Evolutionary conservation across 192 early-diverging fungal species (phyloP).

Genomic region (Rhizoclosmatium globosum): DNA sequence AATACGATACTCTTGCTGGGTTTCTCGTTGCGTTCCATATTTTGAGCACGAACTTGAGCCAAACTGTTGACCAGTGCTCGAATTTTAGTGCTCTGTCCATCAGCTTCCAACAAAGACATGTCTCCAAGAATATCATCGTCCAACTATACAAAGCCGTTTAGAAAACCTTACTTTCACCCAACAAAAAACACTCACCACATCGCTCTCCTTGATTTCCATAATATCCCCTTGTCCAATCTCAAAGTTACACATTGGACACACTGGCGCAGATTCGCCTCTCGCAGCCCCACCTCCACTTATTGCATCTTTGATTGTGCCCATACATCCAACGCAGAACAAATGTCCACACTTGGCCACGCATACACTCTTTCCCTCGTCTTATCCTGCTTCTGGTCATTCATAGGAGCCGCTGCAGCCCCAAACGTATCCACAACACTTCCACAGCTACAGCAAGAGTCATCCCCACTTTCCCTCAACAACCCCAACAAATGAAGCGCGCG

Average conservation of each 20-base stretch:
- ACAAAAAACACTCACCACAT: constrained; percentile 21
- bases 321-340: constrained; percentile 49
- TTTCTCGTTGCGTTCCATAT: constrained; percentile 9
- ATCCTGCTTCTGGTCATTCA: background rate
- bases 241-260: constrained; percentile 55
- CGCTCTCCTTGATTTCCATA: constrained; percentile 59
- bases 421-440: constrained; percentile 35
- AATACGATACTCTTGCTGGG: constrained; percentile 85
- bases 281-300: background rate
- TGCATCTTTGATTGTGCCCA: background rate
- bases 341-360: constrained; percentile 48
- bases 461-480: constrained; percentile 54
- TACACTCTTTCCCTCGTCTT: constrained; percentile 28
- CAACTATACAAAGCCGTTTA: background rate
- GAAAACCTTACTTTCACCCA: background rate
- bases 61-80: constrained; percentile 50
- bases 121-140: constrained; percentile 45
- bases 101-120: constrained; percentile 40
- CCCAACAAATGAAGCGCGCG: constrained; percentile 43
- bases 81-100: constrained; percentile 53
- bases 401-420: background rate
- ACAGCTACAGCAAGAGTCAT: constrained; percentile 53
- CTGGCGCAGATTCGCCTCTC: background rate
- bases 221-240: constrained; percentile 45
- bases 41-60: constrained; percentile 32